Percentiles rank a stretch among this genome's conserved stretches.
phyloP scores from a whole-genome alignment of 768 basidiomycete genomes.

The Russula abietina region DNA sequence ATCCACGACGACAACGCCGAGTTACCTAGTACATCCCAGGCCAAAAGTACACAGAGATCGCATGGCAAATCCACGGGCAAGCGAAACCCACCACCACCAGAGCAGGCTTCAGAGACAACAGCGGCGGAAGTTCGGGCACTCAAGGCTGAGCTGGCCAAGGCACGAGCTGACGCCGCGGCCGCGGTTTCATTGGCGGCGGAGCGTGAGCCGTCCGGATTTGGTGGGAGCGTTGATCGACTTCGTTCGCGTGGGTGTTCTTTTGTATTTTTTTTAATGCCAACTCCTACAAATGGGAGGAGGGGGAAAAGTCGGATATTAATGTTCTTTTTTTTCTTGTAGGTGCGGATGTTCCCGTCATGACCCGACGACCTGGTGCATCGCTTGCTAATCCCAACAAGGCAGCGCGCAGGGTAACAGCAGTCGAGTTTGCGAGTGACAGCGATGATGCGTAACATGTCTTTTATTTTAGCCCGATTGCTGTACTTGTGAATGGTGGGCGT shows the following conservation, averaged over 20 bases:
- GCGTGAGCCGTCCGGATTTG: constrained; percentile 1
- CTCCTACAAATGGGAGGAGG: neutral
- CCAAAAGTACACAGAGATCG: no score
- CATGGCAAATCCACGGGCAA: neutral
- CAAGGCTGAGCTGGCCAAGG: constrained; percentile 12
- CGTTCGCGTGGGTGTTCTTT: constrained; percentile 9
- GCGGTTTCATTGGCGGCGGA: constrained; percentile 9
- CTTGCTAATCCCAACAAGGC: constrained; percentile 18
- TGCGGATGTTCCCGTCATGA: neutral
- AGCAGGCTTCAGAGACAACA: no score
- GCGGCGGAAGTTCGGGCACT: constrained; percentile 1
- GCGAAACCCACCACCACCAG: neutral
- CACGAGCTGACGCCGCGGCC: neutral
- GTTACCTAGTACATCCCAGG: neutral
- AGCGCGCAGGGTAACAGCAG: constrained; percentile 10
- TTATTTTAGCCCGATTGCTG: no score
- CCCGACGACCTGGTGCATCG: constrained; percentile 11
- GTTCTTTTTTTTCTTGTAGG: neutral
- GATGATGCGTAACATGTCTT: neutral
- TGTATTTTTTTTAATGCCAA: neutral
- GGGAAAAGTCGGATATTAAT: neutral
- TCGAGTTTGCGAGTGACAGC: constrained; percentile 19
- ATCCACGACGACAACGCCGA: neutral
- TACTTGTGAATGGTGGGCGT: no score
- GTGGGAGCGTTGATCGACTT: constrained; percentile 13